Evolutionary conservation across 257 asterid species (phyloP).

Genomic region (Solanum bulbocastanum): DNA sequence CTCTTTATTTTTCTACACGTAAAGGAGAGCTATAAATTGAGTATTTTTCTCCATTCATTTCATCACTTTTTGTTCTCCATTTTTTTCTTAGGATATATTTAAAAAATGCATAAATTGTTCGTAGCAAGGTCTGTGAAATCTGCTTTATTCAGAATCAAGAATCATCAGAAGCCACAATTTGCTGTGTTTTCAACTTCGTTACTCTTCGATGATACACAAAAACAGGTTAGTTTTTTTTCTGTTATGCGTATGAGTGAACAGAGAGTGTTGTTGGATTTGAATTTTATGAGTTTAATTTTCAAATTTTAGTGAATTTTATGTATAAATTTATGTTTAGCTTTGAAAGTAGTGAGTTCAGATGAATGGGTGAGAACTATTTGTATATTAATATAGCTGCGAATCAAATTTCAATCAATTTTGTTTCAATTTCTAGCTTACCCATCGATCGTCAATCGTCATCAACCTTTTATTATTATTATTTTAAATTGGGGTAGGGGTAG

Average conservation of each 20-base stretch:
- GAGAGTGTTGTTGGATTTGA: neutral
- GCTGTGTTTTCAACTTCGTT: slow-evolving; percentile 71
- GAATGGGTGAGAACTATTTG: neutral
- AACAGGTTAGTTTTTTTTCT: slow-evolving; percentile 39
- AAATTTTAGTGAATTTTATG: neutral
- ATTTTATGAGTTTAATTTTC: neutral
- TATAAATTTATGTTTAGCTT: neutral
- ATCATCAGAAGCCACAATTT: slow-evolving; percentile 12
- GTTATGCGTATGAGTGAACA: neutral
- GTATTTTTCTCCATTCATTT: neutral
- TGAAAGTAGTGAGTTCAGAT: neutral
- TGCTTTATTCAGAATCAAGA: slow-evolving; percentile 23
- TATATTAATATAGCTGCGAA: neutral
- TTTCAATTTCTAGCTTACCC: neutral
- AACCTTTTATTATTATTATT: neutral
- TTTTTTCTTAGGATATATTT: neutral
- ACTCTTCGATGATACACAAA: slow-evolving; percentile 79
- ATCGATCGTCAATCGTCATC: neutral
- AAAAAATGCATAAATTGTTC: slow-evolving; percentile 50
- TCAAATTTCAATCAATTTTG: neutral
- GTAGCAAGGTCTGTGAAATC: slow-evolving; percentile 43
- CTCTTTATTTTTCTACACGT: neutral
- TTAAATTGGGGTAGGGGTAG: neutral
- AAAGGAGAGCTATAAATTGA: neutral
- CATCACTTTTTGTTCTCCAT: neutral